Evolutionary conservation across 371 early-diverging fungal species (phyloP).

Genomic region (Mucor sp.): DNA sequence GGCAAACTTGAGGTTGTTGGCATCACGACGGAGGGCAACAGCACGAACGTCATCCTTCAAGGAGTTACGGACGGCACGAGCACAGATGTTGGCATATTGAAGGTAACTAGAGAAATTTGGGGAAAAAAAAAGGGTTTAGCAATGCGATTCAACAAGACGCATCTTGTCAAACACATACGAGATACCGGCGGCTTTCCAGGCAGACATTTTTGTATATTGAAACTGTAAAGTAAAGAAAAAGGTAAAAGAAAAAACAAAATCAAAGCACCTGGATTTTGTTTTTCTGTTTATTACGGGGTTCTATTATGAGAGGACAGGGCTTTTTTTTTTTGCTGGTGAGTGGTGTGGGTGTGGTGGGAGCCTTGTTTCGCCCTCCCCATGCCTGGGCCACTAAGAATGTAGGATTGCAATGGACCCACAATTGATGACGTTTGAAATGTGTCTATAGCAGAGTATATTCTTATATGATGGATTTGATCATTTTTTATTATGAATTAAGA

Average conservation of each 20-base stretch:
- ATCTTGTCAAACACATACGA: conserved; percentile 44
- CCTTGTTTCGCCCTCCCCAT: not conserved
- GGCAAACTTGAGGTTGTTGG: conserved; percentile 74
- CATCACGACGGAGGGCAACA: conserved; percentile 73
- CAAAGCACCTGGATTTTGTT: not conserved
- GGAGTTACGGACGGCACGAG: conserved; percentile 82
- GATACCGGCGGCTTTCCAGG: conserved; percentile 68
- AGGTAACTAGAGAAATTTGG: conserved; percentile 69
- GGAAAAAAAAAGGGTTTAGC: not conserved
- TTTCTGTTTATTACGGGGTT: conserved; percentile 5
- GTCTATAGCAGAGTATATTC: not conserved
- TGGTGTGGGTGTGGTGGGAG: not conserved
- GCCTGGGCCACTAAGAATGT: conserved; percentile 1
- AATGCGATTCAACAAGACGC: not conserved
- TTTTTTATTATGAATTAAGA: not conserved
- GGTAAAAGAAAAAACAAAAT: not conserved
- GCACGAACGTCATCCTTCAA: conserved; percentile 79
- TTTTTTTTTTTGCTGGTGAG: not conserved
- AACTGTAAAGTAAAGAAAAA: not conserved
- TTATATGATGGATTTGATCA: not conserved
- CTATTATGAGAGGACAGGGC: conserved; percentile 2
- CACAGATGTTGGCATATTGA: conserved; percentile 85
- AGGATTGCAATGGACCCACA: not conserved
- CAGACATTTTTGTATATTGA: conserved; percentile 47
- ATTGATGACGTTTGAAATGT: not conserved